Evolutionary conservation across 1,139 yeast genomes (phyloP).

Genomic region (Pichia sp.): DNA sequence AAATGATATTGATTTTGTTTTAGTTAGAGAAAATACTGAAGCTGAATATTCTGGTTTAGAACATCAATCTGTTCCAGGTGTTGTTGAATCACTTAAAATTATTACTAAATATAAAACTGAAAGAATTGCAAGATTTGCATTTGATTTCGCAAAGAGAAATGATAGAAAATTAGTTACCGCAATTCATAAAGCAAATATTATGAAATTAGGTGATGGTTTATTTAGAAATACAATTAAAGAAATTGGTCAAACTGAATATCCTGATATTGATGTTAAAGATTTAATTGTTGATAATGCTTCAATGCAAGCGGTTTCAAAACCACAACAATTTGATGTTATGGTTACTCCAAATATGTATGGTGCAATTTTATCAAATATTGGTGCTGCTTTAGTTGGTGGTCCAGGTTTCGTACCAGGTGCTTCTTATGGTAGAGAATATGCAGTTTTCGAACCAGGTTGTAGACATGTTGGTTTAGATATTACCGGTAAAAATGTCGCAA

Average conservation of each 20-base stretch:
- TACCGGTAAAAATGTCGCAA: conserved; percentile 89
- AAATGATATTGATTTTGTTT: conserved; percentile 82
- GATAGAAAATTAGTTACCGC: conserved; percentile 91
- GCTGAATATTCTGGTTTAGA: conserved; percentile 99
- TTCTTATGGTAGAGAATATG: conserved; percentile 94
- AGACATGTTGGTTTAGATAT: conserved; percentile 98
- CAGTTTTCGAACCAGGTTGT: conserved; percentile 98
- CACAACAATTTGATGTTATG: conserved; percentile 95
- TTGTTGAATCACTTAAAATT: conserved; percentile 92
- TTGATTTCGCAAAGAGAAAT: conserved; percentile 90
- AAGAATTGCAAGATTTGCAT: conserved; percentile 95
- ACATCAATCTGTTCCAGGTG: conserved; percentile 97
- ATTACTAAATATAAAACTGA: conserved; percentile 93
- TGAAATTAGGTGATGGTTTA: conserved; percentile 98
- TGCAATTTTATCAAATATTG: conserved; percentile 92
- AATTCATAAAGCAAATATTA: conserved; percentile 97
- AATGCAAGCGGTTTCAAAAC: conserved; percentile 98
- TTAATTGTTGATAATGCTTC: conserved; percentile 98
- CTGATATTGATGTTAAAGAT: conserved; percentile 76
- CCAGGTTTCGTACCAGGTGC: conserved; percentile 99
- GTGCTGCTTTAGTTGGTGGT: conserved; percentile 98
- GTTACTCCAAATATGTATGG: conserved; percentile 98
- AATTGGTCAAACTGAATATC: conserved; percentile 79
- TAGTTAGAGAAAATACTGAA: conserved; percentile 95
- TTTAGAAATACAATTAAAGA: conserved; percentile 92